Evolutionary conservation across 805 yeast genomes (phyloP), one percentile per base, ranked within the genome.

Genomic region (Nakazawaea peltata): DNA sequence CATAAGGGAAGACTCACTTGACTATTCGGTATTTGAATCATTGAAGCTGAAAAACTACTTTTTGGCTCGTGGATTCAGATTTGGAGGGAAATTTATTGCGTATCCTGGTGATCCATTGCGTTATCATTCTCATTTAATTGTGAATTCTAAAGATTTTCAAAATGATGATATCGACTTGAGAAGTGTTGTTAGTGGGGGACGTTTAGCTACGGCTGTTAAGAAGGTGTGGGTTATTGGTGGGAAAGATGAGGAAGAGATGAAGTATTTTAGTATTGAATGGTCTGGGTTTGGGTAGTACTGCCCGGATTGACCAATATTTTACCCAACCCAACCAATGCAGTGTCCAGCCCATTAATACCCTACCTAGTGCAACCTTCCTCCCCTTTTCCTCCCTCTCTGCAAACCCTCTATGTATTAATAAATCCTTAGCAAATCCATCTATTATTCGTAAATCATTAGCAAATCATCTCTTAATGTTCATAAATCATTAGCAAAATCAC

Each of bases 31-130:
- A 18, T 79, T 59, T 48, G 54, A 54, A 33, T 48, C 51, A 35
- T 54, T 77, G 24, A 65, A 67, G 38, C 45, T 50, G 5, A 49
- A 51, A 11, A 76, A 72, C 2, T 81, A 66, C 52, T 73, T 61
- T 39, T 45, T 83, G 13, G 67, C 86, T 22, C 96, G 97, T 0
- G 98, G 98, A 0, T 61, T 87, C 22, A 69, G 95, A 39, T 90
- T 88, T 55, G 98, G 98, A 2, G 94, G 95, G 4, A 76, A 76
- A 36, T 87, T 75, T 48, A 72, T 92, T 39, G 87, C 88, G 2
- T 90, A 90, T 44, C 97, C 97, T 0, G 97, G 97, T 1, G 98
- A 90, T 52, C 95, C 97, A 6, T 61, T 90, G 36, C 57, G 92
- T 31, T 92, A 75, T 49, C 98, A 90, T 57, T 82, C 97, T 2